Evolutionary conservation across 139 green algal species (phyloP).

Genomic region (Gonium pectorale): DNA sequence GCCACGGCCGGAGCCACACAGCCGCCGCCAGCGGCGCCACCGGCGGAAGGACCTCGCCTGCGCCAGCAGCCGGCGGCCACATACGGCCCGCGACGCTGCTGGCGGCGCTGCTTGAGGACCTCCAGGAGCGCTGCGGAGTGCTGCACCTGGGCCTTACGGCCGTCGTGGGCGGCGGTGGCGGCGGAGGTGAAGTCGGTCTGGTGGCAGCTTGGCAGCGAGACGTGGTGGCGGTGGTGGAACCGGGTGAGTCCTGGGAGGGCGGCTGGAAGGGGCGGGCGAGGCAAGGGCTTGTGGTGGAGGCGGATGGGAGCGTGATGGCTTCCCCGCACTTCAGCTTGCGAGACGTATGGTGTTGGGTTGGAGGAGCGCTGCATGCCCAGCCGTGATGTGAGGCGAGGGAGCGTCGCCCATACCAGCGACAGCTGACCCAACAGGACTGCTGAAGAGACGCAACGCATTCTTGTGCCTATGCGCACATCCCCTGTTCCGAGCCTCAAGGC

Average conservation of each 20-base stretch:
- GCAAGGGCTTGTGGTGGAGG: too few relatives aligned
- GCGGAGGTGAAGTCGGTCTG: not conserved
- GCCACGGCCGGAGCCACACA: not conserved
- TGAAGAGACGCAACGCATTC: too few relatives aligned
- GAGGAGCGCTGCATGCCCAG: too few relatives aligned
- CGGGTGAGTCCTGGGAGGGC: constrained; percentile 18
- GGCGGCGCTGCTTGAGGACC: constrained; percentile 22
- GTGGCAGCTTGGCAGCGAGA: constrained; percentile 7
- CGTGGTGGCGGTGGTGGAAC: constrained; percentile 39
- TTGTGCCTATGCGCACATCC: too few relatives aligned
- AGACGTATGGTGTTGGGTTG: too few relatives aligned
- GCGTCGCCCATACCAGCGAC: too few relatives aligned
- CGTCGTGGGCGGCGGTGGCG: not conserved
- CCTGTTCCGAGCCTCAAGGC: too few relatives aligned
- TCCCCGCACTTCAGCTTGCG: too few relatives aligned
- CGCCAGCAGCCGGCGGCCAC: not conserved
- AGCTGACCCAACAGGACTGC: too few relatives aligned
- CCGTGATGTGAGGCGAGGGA: too few relatives aligned
- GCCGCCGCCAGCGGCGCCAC: not conserved
- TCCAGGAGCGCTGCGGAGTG: not conserved
- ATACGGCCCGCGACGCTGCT: constrained; percentile 11
- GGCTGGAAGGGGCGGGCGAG: too few relatives aligned
- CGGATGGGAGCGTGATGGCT: too few relatives aligned
- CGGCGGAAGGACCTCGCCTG: not conserved
- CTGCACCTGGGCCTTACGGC: constrained; percentile 21